Base-by-base conservation (phyloP, 768 basidiomycete genomes). In the Mycena latifolia region DNA sequence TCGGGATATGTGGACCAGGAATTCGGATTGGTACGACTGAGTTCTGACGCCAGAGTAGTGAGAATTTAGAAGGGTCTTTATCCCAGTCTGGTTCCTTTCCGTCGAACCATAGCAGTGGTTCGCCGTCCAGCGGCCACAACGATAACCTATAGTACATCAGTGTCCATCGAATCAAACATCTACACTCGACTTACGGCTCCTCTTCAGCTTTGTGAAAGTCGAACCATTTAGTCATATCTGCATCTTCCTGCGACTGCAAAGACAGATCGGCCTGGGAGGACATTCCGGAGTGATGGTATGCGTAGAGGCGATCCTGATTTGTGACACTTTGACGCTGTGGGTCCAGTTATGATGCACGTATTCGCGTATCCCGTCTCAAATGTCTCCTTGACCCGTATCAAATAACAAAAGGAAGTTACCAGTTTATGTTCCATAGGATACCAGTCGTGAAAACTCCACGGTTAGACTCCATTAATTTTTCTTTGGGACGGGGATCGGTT, bases 251-350 rank as follows among this genome's bases (percentile, higher is more conserved):
- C 28, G 59, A 43, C 20, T 11, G 57, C 14, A 61, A 24, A 24
- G 37, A 50, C 28, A 55, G 18, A 3, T 50, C 54, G 25, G 51
- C 52, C 25, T 50, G 20, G 29, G 60, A 48, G 25, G 60, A 22
- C 60, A 55, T 46, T 46, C 45, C 45, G 2, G 45, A 46, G 45
- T 51, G 39, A 45, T 33, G 48, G 59, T 53, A 37, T 45, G 31
- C 33, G 53, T 50, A 1, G 33, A 61, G 46, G 11, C 27, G 33
- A 29, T 24, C 41, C 37, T 45, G 45, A 22, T 57, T 60, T 17
- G 39, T 31, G n/a, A 55, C 18, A 15, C 51, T 61, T 61, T 66
- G 65, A 29, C 47, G 20, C 29, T 66, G 65, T 66, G 65, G 65
- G 65, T 63, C 61, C 61, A 55, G 33, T 62, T 46, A 63, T 31